A percentile compares a stretch with the other conserved stretches of the same genome.
These are phyloP conservation scores for Rheum nobile DNA, from an alignment of 148 eudicot genomes.

Conservation along the genomic window DNA sequence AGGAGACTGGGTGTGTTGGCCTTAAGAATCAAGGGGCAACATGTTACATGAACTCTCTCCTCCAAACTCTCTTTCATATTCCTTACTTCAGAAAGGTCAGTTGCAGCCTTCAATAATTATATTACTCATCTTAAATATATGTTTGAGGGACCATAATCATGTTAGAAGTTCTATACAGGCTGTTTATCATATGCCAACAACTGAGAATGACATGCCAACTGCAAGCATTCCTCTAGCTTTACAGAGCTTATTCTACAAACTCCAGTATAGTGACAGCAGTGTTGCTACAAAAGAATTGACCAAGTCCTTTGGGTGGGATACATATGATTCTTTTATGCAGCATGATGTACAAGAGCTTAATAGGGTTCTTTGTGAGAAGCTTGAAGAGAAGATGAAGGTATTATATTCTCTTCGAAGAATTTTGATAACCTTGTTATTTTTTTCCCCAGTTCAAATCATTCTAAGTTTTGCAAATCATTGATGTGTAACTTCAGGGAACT, in stretches of 20 bases:
- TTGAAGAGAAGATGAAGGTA: conserved; percentile 98
- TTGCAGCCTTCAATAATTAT: not conserved
- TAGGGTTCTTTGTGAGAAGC: conserved; percentile 90
- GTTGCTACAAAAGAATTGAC: conserved; percentile 93
- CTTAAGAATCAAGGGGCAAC: conserved; percentile 98
- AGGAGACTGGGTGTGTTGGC: conserved; percentile 95
- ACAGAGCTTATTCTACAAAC: conserved; percentile 88
- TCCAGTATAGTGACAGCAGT: conserved; percentile 80
- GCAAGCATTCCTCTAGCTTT: conserved; percentile 94
- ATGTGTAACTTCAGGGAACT: conserved; percentile 42
- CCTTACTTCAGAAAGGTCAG: conserved; percentile 93
- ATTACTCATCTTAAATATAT: not conserved
- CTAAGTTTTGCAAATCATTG: conserved; percentile 13
- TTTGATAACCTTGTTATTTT: not conserved
- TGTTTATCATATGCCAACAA: conserved; percentile 97
- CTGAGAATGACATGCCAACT: conserved; percentile 83
- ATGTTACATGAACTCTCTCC: conserved; percentile 93
- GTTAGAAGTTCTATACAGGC: conserved; percentile 35
- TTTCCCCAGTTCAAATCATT: not conserved
- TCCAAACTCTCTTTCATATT: conserved; percentile 83
- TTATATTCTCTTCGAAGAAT: not conserved
- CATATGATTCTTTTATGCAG: conserved; percentile 94
- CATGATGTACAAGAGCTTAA: conserved; percentile 97
- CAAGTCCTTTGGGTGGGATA: conserved; percentile 95
- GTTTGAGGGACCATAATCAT: not conserved